Conservation (phyloP, 2,329 filamentous ascomycete species). For the Westerdykella sp. region DNA sequence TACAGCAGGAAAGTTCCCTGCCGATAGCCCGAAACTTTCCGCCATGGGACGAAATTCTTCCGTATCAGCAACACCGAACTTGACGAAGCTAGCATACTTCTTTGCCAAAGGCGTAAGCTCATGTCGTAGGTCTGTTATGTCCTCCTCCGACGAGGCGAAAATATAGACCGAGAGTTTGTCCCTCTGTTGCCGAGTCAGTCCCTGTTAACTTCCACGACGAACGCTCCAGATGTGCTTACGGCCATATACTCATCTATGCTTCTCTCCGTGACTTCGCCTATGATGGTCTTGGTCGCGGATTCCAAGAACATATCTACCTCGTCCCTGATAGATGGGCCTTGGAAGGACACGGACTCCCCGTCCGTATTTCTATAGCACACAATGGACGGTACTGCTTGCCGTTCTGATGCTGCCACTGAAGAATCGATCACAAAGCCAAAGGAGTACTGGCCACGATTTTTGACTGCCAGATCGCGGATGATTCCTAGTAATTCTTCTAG, state of each 20-base stretch:
- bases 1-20: constrained; percentile 7
- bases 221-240: constrained; percentile 6
- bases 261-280: constrained; percentile 11
- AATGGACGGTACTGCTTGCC: constrained; percentile 10
- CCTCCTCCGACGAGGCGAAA: constrained; percentile 8
- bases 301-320: constrained; percentile 6
- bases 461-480: too few relatives aligned
- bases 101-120: constrained; percentile 15
- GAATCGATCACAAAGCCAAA: constrained; percentile 1
- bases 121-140: constrained; percentile 5
- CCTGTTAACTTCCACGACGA: neutral
- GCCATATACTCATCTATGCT: constrained; percentile 15
- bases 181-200: constrained; percentile 6
- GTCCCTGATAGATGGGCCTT: constrained; percentile 7
- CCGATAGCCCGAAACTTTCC: constrained; percentile 10
- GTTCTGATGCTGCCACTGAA: constrained; percentile 8
- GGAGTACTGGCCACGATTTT: too few relatives aligned
- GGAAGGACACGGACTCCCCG: constrained; percentile 12
- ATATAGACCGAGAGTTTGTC: constrained; percentile 18
- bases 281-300: neutral
- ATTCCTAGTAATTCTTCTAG: too few relatives aligned
- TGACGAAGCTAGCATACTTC: constrained; percentile 12
- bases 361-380: constrained; percentile 17
- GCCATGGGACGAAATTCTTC: constrained; percentile 18
- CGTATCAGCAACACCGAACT: constrained; percentile 14